Percentiles rank a stretch among this genome's conserved stretches.
Conservation (phyloP, 202 grass and related monocot species). For the Brachypodium distachyon region DNA sequence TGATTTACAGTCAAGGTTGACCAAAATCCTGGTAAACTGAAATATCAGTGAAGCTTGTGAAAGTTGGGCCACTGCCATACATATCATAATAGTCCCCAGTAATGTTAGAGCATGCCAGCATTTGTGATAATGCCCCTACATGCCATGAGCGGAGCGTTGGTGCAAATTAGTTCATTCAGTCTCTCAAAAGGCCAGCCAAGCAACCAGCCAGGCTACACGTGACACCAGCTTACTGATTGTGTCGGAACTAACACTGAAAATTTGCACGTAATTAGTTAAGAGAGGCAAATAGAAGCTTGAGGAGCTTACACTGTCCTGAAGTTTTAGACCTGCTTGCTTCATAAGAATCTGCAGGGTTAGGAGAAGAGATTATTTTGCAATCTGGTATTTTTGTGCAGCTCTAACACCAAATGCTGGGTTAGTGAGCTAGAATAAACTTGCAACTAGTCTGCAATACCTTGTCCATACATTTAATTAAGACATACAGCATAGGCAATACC, state of each 20-base stretch:
- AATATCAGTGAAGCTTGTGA: neutral
- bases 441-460: neutral
- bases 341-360: conserved; percentile 61
- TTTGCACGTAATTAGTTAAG: neutral
- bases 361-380: neutral
- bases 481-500: neutral
- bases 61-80: neutral
- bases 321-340: conserved; percentile 90
- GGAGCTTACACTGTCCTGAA: conserved; percentile 66
- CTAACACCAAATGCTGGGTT: neutral
- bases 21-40: conserved; percentile 2
- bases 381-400: neutral
- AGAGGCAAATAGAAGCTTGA: conserved; percentile 7
- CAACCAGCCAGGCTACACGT: neutral
- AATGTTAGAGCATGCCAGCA: neutral
- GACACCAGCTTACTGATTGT: neutral
- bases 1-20: neutral
- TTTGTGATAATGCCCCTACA: neutral
- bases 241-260: neutral
- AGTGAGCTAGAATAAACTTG: neutral
- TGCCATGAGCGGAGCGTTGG: neutral
- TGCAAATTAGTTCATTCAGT: neutral
- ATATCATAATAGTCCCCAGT: neutral
- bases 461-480: neutral
- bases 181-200: neutral